These are phyloP conservation scores for Pelagomonas calceolata DNA, from an alignment of 108 stramenopile species.

Conservation along the genomic window DNA sequence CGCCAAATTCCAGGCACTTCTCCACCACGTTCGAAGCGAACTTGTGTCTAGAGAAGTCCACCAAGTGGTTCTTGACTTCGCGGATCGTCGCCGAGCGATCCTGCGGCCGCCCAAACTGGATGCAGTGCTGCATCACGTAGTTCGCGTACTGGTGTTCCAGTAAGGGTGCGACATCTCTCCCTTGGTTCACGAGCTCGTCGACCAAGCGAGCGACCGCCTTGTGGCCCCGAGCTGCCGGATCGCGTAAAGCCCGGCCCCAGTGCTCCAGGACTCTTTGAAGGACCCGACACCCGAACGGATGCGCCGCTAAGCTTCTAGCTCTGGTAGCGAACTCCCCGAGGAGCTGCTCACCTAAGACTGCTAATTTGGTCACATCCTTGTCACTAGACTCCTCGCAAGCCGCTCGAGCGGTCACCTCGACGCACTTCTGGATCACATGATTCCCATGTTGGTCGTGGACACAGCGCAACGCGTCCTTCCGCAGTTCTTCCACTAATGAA, in stretches of 20 bases:
- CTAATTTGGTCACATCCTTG: constrained; percentile 52
- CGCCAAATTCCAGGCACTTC: constrained; percentile 85
- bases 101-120: constrained; percentile 65
- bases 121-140: constrained; percentile 80
- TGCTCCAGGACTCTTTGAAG: constrained; percentile 90
- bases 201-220: too few relatives aligned
- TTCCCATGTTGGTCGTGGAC: constrained; percentile 95
- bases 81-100: constrained; percentile 63
- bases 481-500: constrained; percentile 66
- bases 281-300: constrained; percentile 91
- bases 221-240: too few relatives aligned
- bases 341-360: constrained; percentile 53
- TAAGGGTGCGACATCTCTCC: constrained; percentile 43
- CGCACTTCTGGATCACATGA: constrained; percentile 92
- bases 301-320: constrained; percentile 70
- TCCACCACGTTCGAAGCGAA: constrained; percentile 96
- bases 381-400: too few relatives aligned
- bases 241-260: constrained; percentile 66
- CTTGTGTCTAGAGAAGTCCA: constrained; percentile 85
- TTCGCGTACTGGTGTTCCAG: constrained; percentile 79
- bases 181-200: constrained; percentile 36
- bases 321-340: constrained; percentile 71
- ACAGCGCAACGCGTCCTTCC: constrained; percentile 68
- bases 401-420: constrained; percentile 64
- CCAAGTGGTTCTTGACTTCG: constrained; percentile 61